phyloP scores from a whole-genome alignment of 108 stramenopile species.

The Pinguiococcus pyrenoidosus region DNA sequence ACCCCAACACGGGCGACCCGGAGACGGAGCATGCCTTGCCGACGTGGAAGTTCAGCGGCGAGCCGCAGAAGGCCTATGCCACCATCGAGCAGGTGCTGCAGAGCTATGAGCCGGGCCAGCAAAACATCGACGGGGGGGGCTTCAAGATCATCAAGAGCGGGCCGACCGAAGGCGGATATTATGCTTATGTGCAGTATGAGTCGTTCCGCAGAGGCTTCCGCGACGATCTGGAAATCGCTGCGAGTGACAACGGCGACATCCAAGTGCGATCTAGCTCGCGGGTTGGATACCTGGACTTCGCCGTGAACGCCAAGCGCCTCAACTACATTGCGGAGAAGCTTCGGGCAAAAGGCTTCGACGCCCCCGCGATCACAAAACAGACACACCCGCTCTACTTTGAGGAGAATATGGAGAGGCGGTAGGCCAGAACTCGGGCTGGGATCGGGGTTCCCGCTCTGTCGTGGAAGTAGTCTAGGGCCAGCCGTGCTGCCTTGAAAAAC shows the following conservation, averaged over 20 bases:
- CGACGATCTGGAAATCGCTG: constrained; percentile 56
- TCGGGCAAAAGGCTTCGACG: neutral
- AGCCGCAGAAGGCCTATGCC: constrained; percentile 46
- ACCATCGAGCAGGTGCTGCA: constrained; percentile 45
- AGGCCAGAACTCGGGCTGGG: no score
- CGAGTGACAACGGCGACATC: constrained; percentile 6
- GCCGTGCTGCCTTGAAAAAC: no score
- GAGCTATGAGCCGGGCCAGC: constrained; percentile 56
- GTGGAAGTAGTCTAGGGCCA: no score
- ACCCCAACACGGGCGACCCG: constrained; percentile 52
- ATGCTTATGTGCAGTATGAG: constrained; percentile 64
- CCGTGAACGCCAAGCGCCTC: constrained; percentile 62
- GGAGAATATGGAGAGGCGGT: no score
- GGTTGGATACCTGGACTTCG: constrained; percentile 45
- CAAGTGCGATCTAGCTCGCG: neutral
- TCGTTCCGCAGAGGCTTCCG: constrained; percentile 60
- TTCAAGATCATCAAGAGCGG: constrained; percentile 62
- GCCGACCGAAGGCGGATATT: constrained; percentile 51
- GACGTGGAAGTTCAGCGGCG: no score
- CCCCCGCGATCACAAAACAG: neutral
- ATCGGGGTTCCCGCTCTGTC: no score
- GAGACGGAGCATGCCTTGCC: no score
- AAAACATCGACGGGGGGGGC: constrained; percentile 66
- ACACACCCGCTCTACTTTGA: neutral
- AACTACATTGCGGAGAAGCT: constrained; percentile 37